Percentiles rank a stretch among this genome's conserved stretches.
phyloP scores from a whole-genome alignment of 352 stramenopile species.

The Globisporangium yorkense region DNA sequence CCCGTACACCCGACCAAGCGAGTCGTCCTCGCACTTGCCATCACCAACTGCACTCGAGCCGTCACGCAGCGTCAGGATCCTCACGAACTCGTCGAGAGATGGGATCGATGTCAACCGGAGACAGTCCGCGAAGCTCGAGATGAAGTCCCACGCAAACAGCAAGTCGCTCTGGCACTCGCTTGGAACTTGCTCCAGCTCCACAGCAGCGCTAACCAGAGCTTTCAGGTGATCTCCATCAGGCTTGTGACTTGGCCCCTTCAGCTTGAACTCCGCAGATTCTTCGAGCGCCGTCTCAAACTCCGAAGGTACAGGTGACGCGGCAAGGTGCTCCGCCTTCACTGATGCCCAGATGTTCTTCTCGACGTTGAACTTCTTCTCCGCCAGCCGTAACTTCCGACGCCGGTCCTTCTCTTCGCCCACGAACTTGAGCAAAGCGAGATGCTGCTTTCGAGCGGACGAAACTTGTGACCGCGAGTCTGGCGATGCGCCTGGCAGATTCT shows the following conservation, averaged over 20 bases:
- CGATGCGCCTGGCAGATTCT: conserved; percentile 5
- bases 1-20: conserved; percentile 34
- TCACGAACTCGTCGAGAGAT: conserved; percentile 45
- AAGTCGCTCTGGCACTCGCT: conserved; percentile 42
- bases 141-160: conserved; percentile 72
- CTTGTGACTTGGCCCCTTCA: neutral
- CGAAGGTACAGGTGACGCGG: neutral
- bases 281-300: neutral
- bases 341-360: conserved; percentile 48
- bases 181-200: conserved; percentile 36
- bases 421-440: conserved; percentile 58
- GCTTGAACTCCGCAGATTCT: neutral
- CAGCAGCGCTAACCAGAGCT: conserved; percentile 23
- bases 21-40: conserved; percentile 42
- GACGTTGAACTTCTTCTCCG: conserved; percentile 41
- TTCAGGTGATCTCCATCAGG: conserved; percentile 2
- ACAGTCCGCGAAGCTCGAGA: conserved; percentile 68
- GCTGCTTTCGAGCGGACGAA: conserved; percentile 35
- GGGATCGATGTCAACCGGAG: conserved; percentile 42
- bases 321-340: conserved; percentile 40
- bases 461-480: conserved; percentile 7
- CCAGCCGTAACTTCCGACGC: conserved; percentile 44
- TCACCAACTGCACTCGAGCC: conserved; percentile 42
- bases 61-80: conserved; percentile 41
- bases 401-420: conserved; percentile 62